Base-by-base conservation (phyloP, 495 filamentous ascomycete species). In the Barbatosphaeria neglecta region DNA sequence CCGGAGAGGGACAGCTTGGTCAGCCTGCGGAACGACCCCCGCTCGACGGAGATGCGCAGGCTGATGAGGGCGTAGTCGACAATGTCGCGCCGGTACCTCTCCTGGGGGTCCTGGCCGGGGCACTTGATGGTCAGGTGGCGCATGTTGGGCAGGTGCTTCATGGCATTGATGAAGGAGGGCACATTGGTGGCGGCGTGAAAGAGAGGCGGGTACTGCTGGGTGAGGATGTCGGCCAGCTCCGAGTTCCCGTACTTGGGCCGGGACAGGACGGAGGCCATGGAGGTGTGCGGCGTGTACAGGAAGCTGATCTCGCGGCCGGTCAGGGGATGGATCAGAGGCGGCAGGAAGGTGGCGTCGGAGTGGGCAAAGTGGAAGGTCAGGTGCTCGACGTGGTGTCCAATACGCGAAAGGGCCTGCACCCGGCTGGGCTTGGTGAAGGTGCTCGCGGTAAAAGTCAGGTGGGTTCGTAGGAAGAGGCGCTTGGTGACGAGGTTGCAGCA, bases 141-240 rank as follows among this genome's bases (percentile, higher is more conserved):
- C 51, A 92, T 69, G 53, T 76, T 76, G 24, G 74, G 64, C 48
- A 89, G 61, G 33, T 74, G 60, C 16, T 72, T 70, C 51, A 90
- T 73, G 38, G 83, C 82, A 43, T 73, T 70, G 22, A 88, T 78
- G 66, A 90, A 89, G 27, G 83, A 80, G 5, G 82, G 73, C 11
- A 89, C 78, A 54, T 92, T 87, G 41, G 83, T 86, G n/a, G 86
- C 84, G 4, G 85, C 81, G 54, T 90, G 86, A 66, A 90, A 92
- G 6, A 90, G 63, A 6, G 86, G 82, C 28, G 83, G 81, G 54
- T 87, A 90, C 59, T 90, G 86, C 54, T 83, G 75, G 28, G 84
- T 81, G 31, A 90, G 72, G 40, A 89, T 64, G 56, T 87, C 82
- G 71, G 80, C 76, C 55, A 77, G 54, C 67, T 73, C 70, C 39